Conservation (phyloP, 345 rosid genomes). For the Populus nigra region DNA sequence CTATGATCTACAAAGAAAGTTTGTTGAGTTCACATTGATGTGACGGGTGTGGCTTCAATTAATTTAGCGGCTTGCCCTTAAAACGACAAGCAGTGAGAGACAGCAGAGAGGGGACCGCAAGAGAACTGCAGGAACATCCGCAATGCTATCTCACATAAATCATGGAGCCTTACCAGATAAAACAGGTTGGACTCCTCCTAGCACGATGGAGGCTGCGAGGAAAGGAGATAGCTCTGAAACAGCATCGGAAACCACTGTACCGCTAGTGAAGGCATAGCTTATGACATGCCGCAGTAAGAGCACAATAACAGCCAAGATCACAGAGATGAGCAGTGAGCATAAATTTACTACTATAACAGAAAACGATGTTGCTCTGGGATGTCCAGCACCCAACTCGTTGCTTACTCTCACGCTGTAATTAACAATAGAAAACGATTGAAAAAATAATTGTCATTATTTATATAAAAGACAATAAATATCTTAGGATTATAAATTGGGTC, state of each 20-base stretch:
- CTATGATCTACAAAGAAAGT: background rate
- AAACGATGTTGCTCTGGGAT: slow-evolving; percentile 59
- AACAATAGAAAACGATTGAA: background rate
- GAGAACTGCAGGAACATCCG: background rate
- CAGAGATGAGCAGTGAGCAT: slow-evolving; percentile 41
- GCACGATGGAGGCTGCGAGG: slow-evolving; percentile 49
- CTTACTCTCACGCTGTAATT: slow-evolving; percentile 57
- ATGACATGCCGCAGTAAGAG: slow-evolving; percentile 44
- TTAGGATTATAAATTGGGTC: too few species aligned
- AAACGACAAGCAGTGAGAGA: too few species aligned
- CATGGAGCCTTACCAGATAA: slow-evolving; percentile 43
- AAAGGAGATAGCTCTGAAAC: slow-evolving; percentile 56
- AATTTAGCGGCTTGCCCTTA: too few species aligned
- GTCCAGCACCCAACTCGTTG: slow-evolving; percentile 71
- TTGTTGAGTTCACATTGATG: too few species aligned
- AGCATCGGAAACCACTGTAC: slow-evolving; percentile 46
- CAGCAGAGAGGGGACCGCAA: background rate
- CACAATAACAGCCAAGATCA: slow-evolving; percentile 38
- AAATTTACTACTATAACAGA: slow-evolving; percentile 36
- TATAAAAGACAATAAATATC: too few species aligned
- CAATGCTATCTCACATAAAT: too few species aligned
- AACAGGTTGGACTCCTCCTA: slow-evolving; percentile 58
- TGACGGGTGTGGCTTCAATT: too few species aligned
- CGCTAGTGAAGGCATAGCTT: slow-evolving; percentile 57
- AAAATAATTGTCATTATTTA: background rate